A percentile compares a stretch with the other conserved stretches of the same genome.
These are phyloP conservation scores for Xylariaceae sp. DNA, from an alignment of 2,329 filamentous ascomycete genomes.

Conservation along the genomic window DNA sequence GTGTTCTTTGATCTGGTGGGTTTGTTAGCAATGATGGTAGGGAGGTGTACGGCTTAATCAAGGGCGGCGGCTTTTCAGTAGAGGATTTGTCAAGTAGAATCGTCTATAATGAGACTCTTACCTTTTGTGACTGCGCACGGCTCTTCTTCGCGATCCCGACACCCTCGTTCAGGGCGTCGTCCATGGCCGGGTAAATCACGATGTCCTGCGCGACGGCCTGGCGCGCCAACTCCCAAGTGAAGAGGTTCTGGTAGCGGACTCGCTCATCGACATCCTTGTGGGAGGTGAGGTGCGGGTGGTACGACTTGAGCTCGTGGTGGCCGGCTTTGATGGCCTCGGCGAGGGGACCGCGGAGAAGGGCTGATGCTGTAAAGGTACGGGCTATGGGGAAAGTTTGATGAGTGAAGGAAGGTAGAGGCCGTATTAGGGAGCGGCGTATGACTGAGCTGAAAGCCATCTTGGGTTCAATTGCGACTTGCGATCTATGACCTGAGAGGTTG, in stretches of 20 bases:
- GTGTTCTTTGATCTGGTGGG: slow-evolving; percentile 39
- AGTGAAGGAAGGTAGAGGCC: neutral
- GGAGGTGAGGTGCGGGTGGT: slow-evolving; percentile 38
- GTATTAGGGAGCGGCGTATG: neutral
- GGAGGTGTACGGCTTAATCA: too few species aligned
- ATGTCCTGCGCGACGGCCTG: slow-evolving; percentile 48
- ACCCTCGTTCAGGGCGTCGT: slow-evolving; percentile 33
- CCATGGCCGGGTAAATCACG: slow-evolving; percentile 41
- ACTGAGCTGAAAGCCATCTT: too few species aligned
- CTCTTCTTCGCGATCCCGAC: slow-evolving; percentile 35
- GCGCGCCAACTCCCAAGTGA: slow-evolving; percentile 48
- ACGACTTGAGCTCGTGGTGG: slow-evolving; percentile 19
- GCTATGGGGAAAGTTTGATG: neutral
- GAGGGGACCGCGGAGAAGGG: neutral
- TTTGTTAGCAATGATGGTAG: neutral
- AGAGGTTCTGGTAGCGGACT: slow-evolving; percentile 43
- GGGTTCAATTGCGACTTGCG: too few species aligned
- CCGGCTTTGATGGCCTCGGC: slow-evolving; percentile 6
- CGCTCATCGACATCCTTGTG: slow-evolving; percentile 37
- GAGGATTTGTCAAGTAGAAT: neutral
- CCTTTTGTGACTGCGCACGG: slow-evolving; percentile 22
- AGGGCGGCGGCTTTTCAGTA: neutral
- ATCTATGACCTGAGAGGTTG: too few species aligned
- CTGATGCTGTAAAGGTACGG: neutral
- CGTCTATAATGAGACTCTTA: slow-evolving; percentile 7